Evolutionary conservation across 352 stramenopile species (phyloP).

Genomic region (Thalassiosira livingstoniorum): DNA sequence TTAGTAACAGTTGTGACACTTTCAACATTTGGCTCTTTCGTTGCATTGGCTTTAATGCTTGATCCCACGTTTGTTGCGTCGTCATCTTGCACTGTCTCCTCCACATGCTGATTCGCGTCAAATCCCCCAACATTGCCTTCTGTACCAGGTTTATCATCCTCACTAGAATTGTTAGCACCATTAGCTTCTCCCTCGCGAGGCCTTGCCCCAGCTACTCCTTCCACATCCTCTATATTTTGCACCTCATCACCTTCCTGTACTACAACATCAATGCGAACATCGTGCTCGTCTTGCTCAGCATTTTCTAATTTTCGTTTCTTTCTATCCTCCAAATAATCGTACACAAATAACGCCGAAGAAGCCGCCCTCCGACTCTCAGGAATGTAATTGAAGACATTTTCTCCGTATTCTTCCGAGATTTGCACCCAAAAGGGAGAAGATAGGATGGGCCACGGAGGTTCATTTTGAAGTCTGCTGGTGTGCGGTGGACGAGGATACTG

Average conservation of each 20-base stretch:
- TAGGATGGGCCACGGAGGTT: constrained; percentile 15
- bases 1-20: neutral
- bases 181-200: neutral
- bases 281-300: too few species aligned
- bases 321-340: neutral
- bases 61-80: too few species aligned
- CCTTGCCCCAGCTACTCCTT: neutral
- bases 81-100: too few species aligned
- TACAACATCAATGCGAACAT: too few species aligned
- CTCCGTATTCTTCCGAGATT: constrained; percentile 46
- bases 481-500: neutral
- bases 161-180: neutral
- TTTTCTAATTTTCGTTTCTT: neutral
- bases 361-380: constrained; percentile 46
- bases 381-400: constrained; percentile 51
- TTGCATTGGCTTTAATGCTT: too few species aligned
- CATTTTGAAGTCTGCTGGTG: neutral
- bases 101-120: too few species aligned
- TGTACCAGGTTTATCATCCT: neutral
- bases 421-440: constrained; percentile 43
- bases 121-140: too few species aligned
- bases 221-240: neutral
- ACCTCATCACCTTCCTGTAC: too few species aligned
- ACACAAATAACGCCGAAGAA: constrained; percentile 36
- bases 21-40: too few species aligned